A percentile compares a stretch with the other conserved stretches of the same genome.
Evolutionary conservation across 306 rosid genomes (phyloP).

Genomic region (Vigna reflexopilosa): DNA sequence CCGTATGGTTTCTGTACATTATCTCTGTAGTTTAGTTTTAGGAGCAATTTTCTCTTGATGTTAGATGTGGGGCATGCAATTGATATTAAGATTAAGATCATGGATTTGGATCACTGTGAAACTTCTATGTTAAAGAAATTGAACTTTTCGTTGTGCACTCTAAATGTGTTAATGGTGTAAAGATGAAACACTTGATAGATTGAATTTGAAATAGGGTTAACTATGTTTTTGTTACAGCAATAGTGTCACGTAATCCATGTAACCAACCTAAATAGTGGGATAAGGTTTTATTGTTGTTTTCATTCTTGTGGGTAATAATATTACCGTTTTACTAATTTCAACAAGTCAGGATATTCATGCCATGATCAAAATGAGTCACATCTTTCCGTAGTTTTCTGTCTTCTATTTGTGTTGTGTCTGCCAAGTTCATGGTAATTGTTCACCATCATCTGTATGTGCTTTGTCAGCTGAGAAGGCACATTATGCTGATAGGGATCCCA

Average conservation of each 20-base stretch:
- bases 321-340: constrained; percentile 27
- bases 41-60: not conserved
- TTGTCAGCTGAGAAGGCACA: constrained; percentile 93
- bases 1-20: not conserved
- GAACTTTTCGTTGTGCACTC: not conserved
- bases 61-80: not conserved
- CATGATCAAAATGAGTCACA: constrained; percentile 11
- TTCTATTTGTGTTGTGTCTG: constrained; percentile 21
- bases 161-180: constrained; percentile 21
- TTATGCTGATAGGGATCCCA: constrained; percentile 93
- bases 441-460: constrained; percentile 25
- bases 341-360: not conserved
- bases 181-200: not conserved
- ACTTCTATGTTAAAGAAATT: constrained; percentile 19
- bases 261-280: not conserved
- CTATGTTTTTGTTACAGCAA: not conserved
- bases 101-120: constrained; percentile 14
- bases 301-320: not conserved
- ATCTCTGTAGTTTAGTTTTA: constrained; percentile 20
- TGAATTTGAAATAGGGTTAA: not conserved
- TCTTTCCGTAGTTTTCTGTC: not conserved
- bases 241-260: not conserved
- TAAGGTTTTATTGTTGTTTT: too few relatives aligned
- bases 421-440: constrained; percentile 25
- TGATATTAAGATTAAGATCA: constrained; percentile 25